Evolutionary conservation across 192 early-diverging fungal genomes (phyloP), one percentile per base, ranked within the genome.

Genomic region (Phlyctochytrium arcticum): DNA sequence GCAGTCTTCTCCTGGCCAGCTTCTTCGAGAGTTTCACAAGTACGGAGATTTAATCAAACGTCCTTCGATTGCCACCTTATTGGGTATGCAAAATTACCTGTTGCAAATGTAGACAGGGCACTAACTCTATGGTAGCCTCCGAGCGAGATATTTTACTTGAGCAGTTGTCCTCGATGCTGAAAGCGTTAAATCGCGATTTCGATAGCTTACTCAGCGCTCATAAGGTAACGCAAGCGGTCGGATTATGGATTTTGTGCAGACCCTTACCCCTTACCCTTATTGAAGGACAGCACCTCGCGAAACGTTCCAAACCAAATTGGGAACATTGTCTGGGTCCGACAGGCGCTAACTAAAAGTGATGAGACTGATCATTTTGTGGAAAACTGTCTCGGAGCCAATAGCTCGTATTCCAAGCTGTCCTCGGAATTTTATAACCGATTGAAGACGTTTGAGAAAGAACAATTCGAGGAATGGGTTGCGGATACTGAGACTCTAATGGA

Each of bases 1-100:
- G 10, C 74, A 76, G 34, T 36, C 44, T 3, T 75, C 78, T 26
- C 75, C 81, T 0, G 51, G 54, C 35, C 81, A 79, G 62, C 65
- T 83, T 27, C 60, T 80, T 10, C 68, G 73, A 34, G 81, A 83
- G 46, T 80, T 79, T 69, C 74, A 80, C 48, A 54, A 67, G 31
- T 80, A 80, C 54, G 35, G 53, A 7, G 69, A 75, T 31, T 32
- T 83, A 29, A 36, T 83, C 32, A 54, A 74, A 21, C 32, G 65
- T 3, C 66, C 67, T 6, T 32, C 65, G 3, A 65, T 83, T 37
- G 59, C 72, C 2, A 68, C 47, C 42, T 30, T 70, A 48, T 58
- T 83, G 26, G 71, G 75, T 80, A 70, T 12, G 30, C 0, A 39
- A 15, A 6, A 36, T 37, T 69, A 17, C 32, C 27, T 39, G 29